Evolutionary conservation across 2,329 filamentous ascomycete species (phyloP).

Genomic region (Scedosporium minutisporum): DNA sequence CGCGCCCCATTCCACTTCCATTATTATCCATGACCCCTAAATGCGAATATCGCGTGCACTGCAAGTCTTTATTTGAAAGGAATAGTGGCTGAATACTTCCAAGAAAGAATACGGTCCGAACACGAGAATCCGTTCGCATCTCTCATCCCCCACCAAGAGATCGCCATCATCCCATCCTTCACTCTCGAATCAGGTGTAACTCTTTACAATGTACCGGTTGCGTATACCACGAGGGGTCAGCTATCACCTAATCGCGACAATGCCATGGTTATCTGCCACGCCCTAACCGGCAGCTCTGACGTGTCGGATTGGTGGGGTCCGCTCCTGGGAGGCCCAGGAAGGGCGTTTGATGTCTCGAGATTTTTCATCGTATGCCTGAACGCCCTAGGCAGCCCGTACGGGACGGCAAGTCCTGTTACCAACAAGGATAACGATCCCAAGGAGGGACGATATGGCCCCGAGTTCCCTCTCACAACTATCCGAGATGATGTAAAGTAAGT

Average conservation of each 20-base stretch:
- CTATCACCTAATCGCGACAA: conserved; percentile 52
- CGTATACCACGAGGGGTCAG: conserved; percentile 56
- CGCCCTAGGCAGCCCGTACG: conserved; percentile 76
- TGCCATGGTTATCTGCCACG: conserved; percentile 72
- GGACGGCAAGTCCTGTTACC: conserved; percentile 80
- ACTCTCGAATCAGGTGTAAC: conserved; percentile 86
- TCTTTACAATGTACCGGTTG: conserved; percentile 64
- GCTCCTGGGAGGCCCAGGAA: conserved; percentile 64
- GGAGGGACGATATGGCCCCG: conserved; percentile 78
- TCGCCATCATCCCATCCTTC: conserved; percentile 80
- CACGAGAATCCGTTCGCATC: conserved; percentile 84
- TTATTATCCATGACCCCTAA: conserved; percentile 1
- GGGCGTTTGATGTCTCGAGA: conserved; percentile 69
- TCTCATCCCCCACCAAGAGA: conserved; percentile 80
- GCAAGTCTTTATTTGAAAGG: conserved; percentile 16
- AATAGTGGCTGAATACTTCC: conserved; percentile 51
- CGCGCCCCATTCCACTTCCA: conserved; percentile 6
- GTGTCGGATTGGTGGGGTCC: conserved; percentile 86
- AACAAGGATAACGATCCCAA: conserved; percentile 69
- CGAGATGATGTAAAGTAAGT: conserved; percentile 87
- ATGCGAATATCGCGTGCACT: background rate
- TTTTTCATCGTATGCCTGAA: conserved; percentile 87
- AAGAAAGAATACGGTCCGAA: conserved; percentile 59
- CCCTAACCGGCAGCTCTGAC: conserved; percentile 75
- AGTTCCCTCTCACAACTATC: conserved; percentile 92